These are phyloP conservation scores for Pleurotus pulmonarius DNA, from an alignment of 768 basidiomycete species.

Conservation along the genomic window DNA sequence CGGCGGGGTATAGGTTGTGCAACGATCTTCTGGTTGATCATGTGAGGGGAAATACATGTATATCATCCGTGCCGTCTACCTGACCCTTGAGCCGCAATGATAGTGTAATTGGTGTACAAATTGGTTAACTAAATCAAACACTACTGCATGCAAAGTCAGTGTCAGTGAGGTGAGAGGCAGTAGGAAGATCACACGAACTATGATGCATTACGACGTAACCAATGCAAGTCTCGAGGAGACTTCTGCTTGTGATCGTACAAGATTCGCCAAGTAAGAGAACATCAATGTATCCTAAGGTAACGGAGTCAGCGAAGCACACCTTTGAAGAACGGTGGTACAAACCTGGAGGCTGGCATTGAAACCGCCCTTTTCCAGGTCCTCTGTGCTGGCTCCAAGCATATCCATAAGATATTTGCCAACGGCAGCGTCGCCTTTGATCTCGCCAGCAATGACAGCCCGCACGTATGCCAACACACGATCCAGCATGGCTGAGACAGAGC, in stretches of 20 bases:
- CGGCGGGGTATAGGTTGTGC: background rate
- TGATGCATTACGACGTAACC: slow-evolving; percentile 35
- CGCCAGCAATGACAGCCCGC: slow-evolving; percentile 72
- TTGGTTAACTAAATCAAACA: background rate
- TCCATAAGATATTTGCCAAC: slow-evolving; percentile 92
- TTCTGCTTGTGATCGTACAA: slow-evolving; percentile 92
- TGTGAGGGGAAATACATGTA: background rate
- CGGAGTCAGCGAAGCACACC: slow-evolving; percentile 15
- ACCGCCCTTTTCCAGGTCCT: slow-evolving; percentile 63
- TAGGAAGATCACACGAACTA: background rate
- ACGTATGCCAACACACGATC: slow-evolving; percentile 87
- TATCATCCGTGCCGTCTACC: background rate
- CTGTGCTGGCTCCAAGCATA: slow-evolving; percentile 69
- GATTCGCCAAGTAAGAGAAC: slow-evolving; percentile 91
- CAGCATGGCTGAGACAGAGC: slow-evolving; percentile 70
- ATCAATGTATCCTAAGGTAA: slow-evolving; percentile 77
- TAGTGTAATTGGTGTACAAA: background rate
- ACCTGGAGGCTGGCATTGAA: slow-evolving; percentile 81
- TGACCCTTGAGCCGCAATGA: background rate
- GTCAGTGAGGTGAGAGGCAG: background rate
- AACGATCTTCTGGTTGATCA: background rate
- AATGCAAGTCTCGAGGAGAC: slow-evolving; percentile 85
- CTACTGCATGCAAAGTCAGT: background rate
- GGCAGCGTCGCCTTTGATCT: slow-evolving; percentile 73
- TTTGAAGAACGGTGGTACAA: slow-evolving; percentile 11